phyloP scores from a whole-genome alignment of 169 alveolate species.

The Plasmodium malariae region DNA sequence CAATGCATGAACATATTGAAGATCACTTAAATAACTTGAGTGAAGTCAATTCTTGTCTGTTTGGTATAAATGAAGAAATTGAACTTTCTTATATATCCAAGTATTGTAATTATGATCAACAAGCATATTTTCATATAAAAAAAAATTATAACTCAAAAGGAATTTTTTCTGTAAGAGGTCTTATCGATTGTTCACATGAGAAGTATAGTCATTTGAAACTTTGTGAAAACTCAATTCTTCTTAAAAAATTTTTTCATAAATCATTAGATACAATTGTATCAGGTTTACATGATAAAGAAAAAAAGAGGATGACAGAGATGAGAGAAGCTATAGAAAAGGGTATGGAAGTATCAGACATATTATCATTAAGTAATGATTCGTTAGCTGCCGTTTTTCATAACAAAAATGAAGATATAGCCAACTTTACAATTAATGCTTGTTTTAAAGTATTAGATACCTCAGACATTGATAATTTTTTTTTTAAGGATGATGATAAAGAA shows the following conservation, averaged over 20 bases:
- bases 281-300: slow-evolving; percentile 22
- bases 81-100: slow-evolving; percentile 19
- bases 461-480: slow-evolving; percentile 7
- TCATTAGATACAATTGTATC: slow-evolving; percentile 2
- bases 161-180: neutral
- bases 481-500: neutral
- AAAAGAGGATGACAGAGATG: slow-evolving; percentile 25
- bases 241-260: slow-evolving; percentile 10
- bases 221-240: slow-evolving; percentile 39
- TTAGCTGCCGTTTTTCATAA: slow-evolving; percentile 42
- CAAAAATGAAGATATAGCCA: slow-evolving; percentile 25
- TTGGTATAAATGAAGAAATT: slow-evolving; percentile 13
- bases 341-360: slow-evolving; percentile 2
- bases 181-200: neutral
- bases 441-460: slow-evolving; percentile 13
- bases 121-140: slow-evolving; percentile 23
- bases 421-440: slow-evolving; percentile 26
- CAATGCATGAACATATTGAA: slow-evolving; percentile 23
- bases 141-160: slow-evolving; percentile 22
- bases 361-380: slow-evolving; percentile 56
- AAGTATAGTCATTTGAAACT: slow-evolving; percentile 31
- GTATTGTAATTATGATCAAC: slow-evolving; percentile 54
- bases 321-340: slow-evolving; percentile 18
- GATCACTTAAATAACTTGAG: slow-evolving; percentile 37
- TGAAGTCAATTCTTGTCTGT: slow-evolving; percentile 23